Percentiles rank a stretch among this genome's conserved stretches.
Evolutionary conservation across 1,284 basidiomycete genomes (phyloP).

Genomic region (Xerocomus amazonicus): DNA sequence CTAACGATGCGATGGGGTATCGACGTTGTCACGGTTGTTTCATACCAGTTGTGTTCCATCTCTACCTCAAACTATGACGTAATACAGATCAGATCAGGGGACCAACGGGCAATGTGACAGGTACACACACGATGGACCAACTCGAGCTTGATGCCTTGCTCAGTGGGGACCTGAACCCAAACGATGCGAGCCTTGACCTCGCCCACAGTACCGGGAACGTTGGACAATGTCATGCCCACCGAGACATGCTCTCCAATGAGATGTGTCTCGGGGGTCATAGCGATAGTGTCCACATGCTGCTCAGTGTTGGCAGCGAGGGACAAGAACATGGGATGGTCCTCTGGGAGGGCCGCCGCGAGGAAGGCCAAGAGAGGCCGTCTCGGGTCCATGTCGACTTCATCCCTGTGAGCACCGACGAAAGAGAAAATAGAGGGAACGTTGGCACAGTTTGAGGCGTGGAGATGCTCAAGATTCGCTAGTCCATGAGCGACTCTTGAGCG

Average conservation of each 20-base stretch:
- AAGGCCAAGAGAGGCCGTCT: slow-evolving; percentile 62
- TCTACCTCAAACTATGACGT: slow-evolving; percentile 69
- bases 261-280: slow-evolving; percentile 43
- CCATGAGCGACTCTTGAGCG: slow-evolving; percentile 18
- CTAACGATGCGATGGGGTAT: slow-evolving; percentile 70
- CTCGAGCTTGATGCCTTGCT: slow-evolving; percentile 51
- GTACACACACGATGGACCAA: slow-evolving; percentile 44
- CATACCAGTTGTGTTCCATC: slow-evolving; percentile 86
- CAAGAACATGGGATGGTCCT: slow-evolving; percentile 39
- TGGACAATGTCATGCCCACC: slow-evolving; percentile 31
- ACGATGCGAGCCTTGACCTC: slow-evolving; percentile 71
- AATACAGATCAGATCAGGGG: neutral
- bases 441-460: slow-evolving; percentile 57
- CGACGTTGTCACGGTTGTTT: slow-evolving; percentile 62
- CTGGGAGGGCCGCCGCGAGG: slow-evolving; percentile 71
- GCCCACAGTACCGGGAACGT: slow-evolving; percentile 66
- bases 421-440: slow-evolving; percentile 35
- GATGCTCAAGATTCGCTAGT: slow-evolving; percentile 38
- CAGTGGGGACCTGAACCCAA: slow-evolving; percentile 68
- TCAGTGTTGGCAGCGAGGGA: slow-evolving; percentile 54
- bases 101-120: fast-evolving
- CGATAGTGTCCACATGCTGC: slow-evolving; percentile 49
- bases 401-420: neutral
- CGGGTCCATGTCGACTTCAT: slow-evolving; percentile 30
- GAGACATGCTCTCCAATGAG: slow-evolving; percentile 50